Conservation (phyloP, 1,139 yeast species). For the Diutina mesorugosa region DNA sequence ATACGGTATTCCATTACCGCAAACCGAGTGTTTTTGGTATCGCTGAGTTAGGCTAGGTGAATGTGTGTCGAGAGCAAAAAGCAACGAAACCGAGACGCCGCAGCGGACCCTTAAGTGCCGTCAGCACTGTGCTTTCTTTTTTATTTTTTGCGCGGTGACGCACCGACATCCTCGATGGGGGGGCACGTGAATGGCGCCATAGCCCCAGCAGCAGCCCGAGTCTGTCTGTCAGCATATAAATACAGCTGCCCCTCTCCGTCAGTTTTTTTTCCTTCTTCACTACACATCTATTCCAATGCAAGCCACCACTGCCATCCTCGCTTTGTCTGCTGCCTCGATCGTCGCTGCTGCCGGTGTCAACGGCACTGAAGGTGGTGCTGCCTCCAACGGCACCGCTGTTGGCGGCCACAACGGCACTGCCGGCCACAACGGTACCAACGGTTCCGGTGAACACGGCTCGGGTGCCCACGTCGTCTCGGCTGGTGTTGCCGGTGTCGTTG, state of each 20-base stretch:
- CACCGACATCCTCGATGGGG: background rate
- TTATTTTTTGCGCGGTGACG: background rate
- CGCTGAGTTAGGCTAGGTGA: background rate
- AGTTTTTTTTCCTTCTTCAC: background rate
- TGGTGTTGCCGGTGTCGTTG: slow-evolving; percentile 2
- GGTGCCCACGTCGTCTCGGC: background rate
- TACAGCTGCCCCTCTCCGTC: background rate
- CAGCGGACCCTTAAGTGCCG: background rate
- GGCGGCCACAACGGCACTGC: background rate
- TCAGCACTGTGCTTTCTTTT: background rate
- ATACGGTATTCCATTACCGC: too few species aligned
- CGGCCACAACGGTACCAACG: background rate
- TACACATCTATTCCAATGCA: background rate
- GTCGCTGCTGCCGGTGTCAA: background rate
- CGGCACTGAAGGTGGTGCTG: background rate
- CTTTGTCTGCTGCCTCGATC: slow-evolving; percentile 1
- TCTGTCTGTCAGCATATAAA: background rate
- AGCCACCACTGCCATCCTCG: slow-evolving; percentile 1
- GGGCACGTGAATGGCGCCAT: background rate
- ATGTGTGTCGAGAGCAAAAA: background rate
- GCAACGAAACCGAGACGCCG: background rate
- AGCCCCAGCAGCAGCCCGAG: background rate
- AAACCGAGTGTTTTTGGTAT: too few species aligned
- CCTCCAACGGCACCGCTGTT: background rate
- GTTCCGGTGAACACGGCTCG: background rate